Conservation (phyloP, 2,329 filamentous ascomycete species). For the Beauveria asiatica region DNA sequence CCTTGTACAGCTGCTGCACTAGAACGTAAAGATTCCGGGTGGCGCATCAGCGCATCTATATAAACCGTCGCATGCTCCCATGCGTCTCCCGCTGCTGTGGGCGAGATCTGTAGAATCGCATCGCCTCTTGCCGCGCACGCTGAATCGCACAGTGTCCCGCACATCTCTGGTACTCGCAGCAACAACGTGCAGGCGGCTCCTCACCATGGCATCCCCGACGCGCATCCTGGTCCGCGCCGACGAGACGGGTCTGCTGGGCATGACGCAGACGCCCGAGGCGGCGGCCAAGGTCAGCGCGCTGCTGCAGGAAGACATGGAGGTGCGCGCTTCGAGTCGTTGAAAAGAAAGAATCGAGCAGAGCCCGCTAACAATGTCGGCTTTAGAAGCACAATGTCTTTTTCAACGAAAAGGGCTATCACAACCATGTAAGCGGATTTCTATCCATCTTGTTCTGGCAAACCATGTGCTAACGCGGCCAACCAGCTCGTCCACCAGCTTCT, state of each 20-base stretch:
- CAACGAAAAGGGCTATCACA: constrained; percentile 67
- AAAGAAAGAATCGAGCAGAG: background rate
- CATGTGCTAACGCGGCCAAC: constrained; percentile 8
- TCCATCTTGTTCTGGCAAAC: no score
- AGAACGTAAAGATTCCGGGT: background rate
- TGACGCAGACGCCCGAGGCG: constrained; percentile 45
- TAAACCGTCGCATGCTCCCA: background rate
- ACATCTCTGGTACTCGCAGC: background rate
- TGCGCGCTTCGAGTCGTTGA: constrained; percentile 16
- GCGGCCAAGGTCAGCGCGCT: constrained; percentile 57
- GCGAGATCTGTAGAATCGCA: background rate
- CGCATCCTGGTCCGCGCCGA: constrained; percentile 38
- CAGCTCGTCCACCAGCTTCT: constrained; percentile 67
- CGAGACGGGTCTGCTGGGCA: constrained; percentile 41
- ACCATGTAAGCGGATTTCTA: constrained; percentile 50
- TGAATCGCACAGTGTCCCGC: background rate
- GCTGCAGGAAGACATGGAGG: constrained; percentile 66
- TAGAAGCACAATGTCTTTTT: constrained; percentile 66
- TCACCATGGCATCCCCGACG: constrained; percentile 37
- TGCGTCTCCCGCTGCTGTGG: background rate
- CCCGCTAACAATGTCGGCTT: background rate
- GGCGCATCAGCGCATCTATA: background rate
- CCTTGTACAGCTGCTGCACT: background rate
- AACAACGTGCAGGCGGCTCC: background rate
- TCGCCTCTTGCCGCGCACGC: background rate